Percentiles rank a stretch among this genome's conserved stretches.
Conservation (phyloP, 2,329 filamentous ascomycete genomes). For the Colletotrichum godetiae region DNA sequence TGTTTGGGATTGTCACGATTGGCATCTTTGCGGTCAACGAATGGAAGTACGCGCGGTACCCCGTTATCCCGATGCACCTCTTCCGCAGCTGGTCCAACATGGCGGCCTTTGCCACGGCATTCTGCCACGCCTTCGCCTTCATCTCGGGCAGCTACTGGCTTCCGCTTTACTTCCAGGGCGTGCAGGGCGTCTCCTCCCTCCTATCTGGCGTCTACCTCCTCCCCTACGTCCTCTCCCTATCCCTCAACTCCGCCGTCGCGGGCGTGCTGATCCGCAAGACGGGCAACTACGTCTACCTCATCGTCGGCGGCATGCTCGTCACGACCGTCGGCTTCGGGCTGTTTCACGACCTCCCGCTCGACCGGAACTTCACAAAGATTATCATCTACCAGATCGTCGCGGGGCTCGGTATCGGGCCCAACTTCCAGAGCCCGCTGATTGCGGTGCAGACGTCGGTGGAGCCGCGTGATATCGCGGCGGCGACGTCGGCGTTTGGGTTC, state of each 20-base stretch:
- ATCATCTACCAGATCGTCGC: conserved; percentile 68
- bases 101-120: conserved; percentile 61
- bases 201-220: conserved; percentile 72
- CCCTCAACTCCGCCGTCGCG: conserved; percentile 53
- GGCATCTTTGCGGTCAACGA: conserved; percentile 70
- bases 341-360: conserved; percentile 65
- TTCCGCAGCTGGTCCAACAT: conserved; percentile 67
- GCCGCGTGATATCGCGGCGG: conserved; percentile 70
- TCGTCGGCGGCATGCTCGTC: conserved; percentile 63
- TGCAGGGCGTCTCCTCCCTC: conserved; percentile 69
- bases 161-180: conserved; percentile 79
- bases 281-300: conserved; percentile 66
- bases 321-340: conserved; percentile 70
- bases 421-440: conserved; percentile 72
- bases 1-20: conserved; percentile 66
- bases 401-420: conserved; percentile 71
- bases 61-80: conserved; percentile 75
- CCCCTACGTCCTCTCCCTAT: conserved; percentile 66
- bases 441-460: conserved; percentile 72
- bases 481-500: conserved; percentile 72
- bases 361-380: conserved; percentile 58
- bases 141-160: conserved; percentile 77
- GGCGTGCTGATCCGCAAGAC: conserved; percentile 62
- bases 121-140: conserved; percentile 67
- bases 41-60: conserved; percentile 70